These are phyloP conservation scores for Ceratocystis albifundus DNA, from an alignment of 2,329 filamentous ascomycete genomes.

Conservation along the genomic window DNA sequence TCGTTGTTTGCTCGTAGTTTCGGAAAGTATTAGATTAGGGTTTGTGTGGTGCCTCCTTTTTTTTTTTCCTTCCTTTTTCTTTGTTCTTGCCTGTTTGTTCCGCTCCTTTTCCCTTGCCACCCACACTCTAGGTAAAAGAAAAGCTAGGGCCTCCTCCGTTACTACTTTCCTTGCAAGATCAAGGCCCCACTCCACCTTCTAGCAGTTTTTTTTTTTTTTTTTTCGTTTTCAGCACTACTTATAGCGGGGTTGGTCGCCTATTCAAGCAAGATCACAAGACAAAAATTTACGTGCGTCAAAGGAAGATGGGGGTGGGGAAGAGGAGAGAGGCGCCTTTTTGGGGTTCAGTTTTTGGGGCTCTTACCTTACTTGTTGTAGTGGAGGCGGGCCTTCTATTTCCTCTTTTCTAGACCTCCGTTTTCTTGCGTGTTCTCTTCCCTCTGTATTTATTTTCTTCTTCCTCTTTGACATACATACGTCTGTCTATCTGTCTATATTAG, in stretches of 20 bases:
- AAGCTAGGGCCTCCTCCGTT: slow-evolving; percentile 2
- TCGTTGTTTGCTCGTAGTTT: too few species aligned
- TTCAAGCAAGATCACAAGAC: too few species aligned
- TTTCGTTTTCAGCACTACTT: too few species aligned
- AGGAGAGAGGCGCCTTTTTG: too few species aligned
- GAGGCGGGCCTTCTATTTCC: slow-evolving; percentile 2
- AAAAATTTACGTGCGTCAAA: too few species aligned
- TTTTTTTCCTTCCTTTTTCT: not conserved
- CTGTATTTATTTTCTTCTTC: slow-evolving; percentile 12
- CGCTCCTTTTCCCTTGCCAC: not conserved
- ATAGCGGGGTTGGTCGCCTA: too few species aligned
- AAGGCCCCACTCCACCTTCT: not conserved
- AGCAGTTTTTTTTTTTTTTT: too few species aligned
- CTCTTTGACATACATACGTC: slow-evolving; percentile 11
- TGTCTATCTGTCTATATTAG: slow-evolving; percentile 4
- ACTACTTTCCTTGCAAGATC: not conserved
- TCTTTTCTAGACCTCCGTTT: not conserved
- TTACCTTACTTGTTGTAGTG: not conserved
- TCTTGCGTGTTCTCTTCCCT: slow-evolving; percentile 10
- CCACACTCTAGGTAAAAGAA: not conserved
- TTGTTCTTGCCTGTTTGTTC: not conserved
- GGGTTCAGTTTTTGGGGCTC: not conserved
- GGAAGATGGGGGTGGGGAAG: too few species aligned
- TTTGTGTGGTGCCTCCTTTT: not conserved
- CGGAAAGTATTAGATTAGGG: too few species aligned